phyloP scores from a whole-genome alignment of 257 asterid genomes.

The Paulownia fortunei region DNA sequence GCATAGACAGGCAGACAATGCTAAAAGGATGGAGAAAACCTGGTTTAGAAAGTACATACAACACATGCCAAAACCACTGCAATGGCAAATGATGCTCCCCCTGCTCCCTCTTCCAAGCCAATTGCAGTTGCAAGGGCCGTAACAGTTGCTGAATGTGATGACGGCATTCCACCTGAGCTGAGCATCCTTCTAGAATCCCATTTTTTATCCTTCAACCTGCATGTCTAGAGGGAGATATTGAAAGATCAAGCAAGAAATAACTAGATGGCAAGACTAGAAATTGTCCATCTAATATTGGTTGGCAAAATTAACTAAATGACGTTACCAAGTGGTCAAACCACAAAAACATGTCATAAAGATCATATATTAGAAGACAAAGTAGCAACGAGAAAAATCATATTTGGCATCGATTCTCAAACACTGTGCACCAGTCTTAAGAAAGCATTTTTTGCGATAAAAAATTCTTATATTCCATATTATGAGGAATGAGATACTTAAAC shows the following conservation, averaged over 20 bases:
- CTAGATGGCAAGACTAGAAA: slow-evolving; percentile 17
- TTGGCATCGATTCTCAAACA: background rate
- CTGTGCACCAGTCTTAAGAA: background rate
- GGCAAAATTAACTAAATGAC: slow-evolving; percentile 6
- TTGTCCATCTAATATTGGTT: slow-evolving; percentile 20
- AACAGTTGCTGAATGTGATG: slow-evolving; percentile 95
- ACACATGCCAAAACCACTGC: slow-evolving; percentile 95
- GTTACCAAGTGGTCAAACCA: background rate
- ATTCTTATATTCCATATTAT: background rate
- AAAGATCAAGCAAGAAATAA: slow-evolving; percentile 53
- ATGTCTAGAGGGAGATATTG: slow-evolving; percentile 53
- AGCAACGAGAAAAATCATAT: background rate
- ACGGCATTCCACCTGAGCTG: slow-evolving; percentile 99
- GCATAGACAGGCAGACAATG: slow-evolving; percentile 39
- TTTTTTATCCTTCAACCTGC: slow-evolving; percentile 92
- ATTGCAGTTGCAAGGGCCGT: slow-evolving; percentile 84
- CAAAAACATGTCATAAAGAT: background rate
- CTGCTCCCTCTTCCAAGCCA: slow-evolving; percentile 80
- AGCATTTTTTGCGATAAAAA: background rate
- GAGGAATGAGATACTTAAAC: background rate
- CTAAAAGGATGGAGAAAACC: slow-evolving; percentile 63
- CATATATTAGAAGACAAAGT: background rate
- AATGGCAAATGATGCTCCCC: slow-evolving; percentile 79
- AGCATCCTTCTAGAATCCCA: slow-evolving; percentile 95
- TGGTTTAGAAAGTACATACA: slow-evolving; percentile 91